phyloP scores from a whole-genome alignment of 192 early-diverging fungal species.

The Gaertneriomyces sp. region DNA sequence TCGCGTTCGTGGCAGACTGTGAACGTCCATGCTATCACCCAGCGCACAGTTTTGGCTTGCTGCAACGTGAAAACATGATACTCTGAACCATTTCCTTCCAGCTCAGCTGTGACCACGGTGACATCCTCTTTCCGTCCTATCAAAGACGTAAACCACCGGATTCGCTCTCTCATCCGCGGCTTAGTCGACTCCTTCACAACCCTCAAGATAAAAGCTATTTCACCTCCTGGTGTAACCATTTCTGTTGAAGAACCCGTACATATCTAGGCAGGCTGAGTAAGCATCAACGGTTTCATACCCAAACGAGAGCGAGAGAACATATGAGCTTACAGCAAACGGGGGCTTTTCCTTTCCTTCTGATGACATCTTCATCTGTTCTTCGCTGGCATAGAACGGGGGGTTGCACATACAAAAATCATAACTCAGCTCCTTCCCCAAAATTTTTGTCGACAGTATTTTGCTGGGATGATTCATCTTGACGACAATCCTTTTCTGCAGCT shows the following conservation, averaged over 20 bases:
- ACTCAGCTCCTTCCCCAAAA: slow-evolving; percentile 7
- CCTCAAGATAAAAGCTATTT: slow-evolving; percentile 62
- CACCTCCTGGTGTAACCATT: slow-evolving; percentile 79
- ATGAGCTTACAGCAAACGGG: slow-evolving; percentile 41
- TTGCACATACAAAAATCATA: slow-evolving; percentile 85
- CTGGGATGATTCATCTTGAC: slow-evolving; percentile 37
- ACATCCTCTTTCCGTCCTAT: slow-evolving; percentile 57
- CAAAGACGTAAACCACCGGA: slow-evolving; percentile 78
- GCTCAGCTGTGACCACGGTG: not conserved
- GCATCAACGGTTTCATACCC: not conserved
- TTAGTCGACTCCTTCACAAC: slow-evolving; percentile 36
- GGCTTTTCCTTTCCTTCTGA: slow-evolving; percentile 45
- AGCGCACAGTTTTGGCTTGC: slow-evolving; percentile 25
- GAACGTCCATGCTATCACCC: slow-evolving; percentile 30
- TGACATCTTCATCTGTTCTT: slow-evolving; percentile 52
- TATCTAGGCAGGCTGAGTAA: not conserved
- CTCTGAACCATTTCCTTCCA: slow-evolving; percentile 35
- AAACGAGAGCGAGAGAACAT: not conserved
- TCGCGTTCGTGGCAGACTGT: not conserved
- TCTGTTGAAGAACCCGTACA: slow-evolving; percentile 64
- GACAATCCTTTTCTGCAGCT: slow-evolving; percentile 51
- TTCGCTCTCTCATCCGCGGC: slow-evolving; percentile 5
- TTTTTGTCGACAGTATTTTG: slow-evolving; percentile 19
- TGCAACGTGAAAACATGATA: slow-evolving; percentile 25
- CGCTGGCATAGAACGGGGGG: slow-evolving; percentile 77